Base-by-base conservation (phyloP, 2,329 filamentous ascomycete genomes). In the Pestalotiopsis sp. region DNA sequence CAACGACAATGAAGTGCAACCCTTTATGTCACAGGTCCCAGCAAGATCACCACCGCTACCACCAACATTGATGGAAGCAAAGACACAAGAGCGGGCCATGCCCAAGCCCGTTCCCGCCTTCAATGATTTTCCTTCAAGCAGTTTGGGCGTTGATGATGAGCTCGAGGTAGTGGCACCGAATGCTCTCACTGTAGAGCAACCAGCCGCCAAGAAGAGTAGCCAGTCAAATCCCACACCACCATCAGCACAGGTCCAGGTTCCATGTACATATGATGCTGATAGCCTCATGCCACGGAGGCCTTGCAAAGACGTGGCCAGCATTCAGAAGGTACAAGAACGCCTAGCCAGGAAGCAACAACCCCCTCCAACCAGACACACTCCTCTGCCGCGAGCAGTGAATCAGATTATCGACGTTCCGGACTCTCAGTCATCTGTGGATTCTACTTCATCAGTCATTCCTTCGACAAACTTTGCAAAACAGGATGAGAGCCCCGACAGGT, bases 131-230 rank as follows among this genome's bases (percentile, higher is more conserved):
- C 73, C 74, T 20, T 71, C 71, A 11, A 79, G 76, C 60, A 78
- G 76, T 60, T 73, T 70, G 17, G 75, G 71, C 7, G 70, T 70
- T 45, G 78, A 79, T 38, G 77, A 77, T 52, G 75, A 76, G 27
- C 72, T 80, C 25, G 77, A 79, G n/a, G 65, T 80, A 36, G 72
- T 77, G 68, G 70, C 76, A 1, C 78, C 76, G 20, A 72, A 65
- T 12, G 73, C 73, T 1, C 72, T 78, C 20, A 67, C 71, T 23
- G 68, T 73, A 20, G 68, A 52, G 56, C 39, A 68, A n/a, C 56
- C 72, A 13, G 66, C 75, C 27, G 66, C 75, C 66, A 76, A 76
- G 41, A 76, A 73, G 61, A 60, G 69, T 64, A 68, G 70, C 59
- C 58, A 71, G 23, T 72, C 70, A 41, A 70, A 74, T 27, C 70